These are phyloP conservation scores for Stephanodiscus minutulus DNA, from an alignment of 108 stramenopile species.

Conservation along the genomic window DNA sequence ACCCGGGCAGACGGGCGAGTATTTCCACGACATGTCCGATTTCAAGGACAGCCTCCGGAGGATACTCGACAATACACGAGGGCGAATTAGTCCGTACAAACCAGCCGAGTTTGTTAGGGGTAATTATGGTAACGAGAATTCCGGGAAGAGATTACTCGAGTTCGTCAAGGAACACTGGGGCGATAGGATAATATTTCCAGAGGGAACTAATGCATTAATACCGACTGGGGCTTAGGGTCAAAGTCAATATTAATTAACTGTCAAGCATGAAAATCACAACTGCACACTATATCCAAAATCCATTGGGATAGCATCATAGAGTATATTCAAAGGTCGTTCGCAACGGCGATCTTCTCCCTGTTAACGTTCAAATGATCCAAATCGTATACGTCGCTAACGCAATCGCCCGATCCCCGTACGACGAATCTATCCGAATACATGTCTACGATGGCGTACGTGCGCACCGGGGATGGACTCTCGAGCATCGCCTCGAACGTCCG, in stretches of 20 bases:
- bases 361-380: conserved; percentile 50
- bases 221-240: conserved; percentile 35
- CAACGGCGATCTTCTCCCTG: not conserved
- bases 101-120: conserved; percentile 28
- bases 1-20: conserved; percentile 48
- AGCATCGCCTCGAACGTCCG: conserved; percentile 78
- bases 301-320: not conserved
- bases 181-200: conserved; percentile 30
- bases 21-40: conserved; percentile 47
- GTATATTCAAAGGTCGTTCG: not conserved
- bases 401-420: conserved; percentile 71
- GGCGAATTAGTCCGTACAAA: conserved; percentile 27
- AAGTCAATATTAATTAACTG: not conserved
- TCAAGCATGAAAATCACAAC: not conserved
- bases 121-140: conserved; percentile 32
- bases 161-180: conserved; percentile 39
- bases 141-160: conserved; percentile 30
- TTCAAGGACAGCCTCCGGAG: conserved; percentile 31
- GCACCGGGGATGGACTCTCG: conserved; percentile 63
- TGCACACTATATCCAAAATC: not conserved
- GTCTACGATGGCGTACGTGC: conserved; percentile 77
- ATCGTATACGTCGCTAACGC: conserved; percentile 70
- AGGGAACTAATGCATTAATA: conserved; percentile 29
- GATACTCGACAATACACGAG: conserved; percentile 47
- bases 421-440: conserved; percentile 63